A percentile compares a stretch with the other conserved stretches of the same genome.
Conservation (phyloP, 768 basidiomycete species). For the Punctularia strigosozonata region DNA sequence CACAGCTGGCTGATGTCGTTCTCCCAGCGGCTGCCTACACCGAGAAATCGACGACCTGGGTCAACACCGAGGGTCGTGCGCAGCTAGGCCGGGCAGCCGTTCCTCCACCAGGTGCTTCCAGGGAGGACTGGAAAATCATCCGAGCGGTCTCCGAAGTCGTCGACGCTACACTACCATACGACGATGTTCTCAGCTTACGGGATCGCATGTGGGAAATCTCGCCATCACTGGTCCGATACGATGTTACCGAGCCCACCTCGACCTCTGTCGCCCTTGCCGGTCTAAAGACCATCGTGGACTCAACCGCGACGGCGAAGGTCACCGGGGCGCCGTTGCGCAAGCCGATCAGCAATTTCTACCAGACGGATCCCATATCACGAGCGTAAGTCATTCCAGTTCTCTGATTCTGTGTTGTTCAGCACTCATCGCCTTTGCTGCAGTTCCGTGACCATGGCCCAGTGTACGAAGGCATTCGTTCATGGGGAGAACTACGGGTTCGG, state of each 20-base stretch:
- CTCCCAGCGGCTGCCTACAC: slow-evolving; percentile 91
- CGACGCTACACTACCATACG: slow-evolving; percentile 77
- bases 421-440: slow-evolving; percentile 23
- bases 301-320: slow-evolving; percentile 42
- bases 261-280: slow-evolving; percentile 60
- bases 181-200: slow-evolving; percentile 70
- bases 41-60: slow-evolving; percentile 84
- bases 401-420: neutral
- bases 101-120: slow-evolving; percentile 83
- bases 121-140: slow-evolving; percentile 98
- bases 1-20: slow-evolving; percentile 94
- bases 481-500: slow-evolving; percentile 52
- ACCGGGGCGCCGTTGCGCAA: slow-evolving; percentile 55
- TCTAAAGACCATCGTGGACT: slow-evolving; percentile 41
- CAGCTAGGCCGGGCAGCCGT: slow-evolving; percentile 90
- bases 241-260: slow-evolving; percentile 68
- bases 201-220: slow-evolving; percentile 97
- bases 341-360: slow-evolving; percentile 89
- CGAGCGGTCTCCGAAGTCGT: slow-evolving; percentile 85
- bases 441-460: slow-evolving; percentile 95
- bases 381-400: slow-evolving; percentile 44
- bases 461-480: slow-evolving; percentile 77
- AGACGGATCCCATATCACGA: slow-evolving; percentile 91
- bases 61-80: slow-evolving; percentile 92
- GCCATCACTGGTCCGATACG: slow-evolving; percentile 81